A percentile compares a stretch with the other conserved stretches of the same genome.
Evolutionary conservation across 2,329 filamentous ascomycete genomes (phyloP).

Genomic region (Scedosporium aurantiacum): DNA sequence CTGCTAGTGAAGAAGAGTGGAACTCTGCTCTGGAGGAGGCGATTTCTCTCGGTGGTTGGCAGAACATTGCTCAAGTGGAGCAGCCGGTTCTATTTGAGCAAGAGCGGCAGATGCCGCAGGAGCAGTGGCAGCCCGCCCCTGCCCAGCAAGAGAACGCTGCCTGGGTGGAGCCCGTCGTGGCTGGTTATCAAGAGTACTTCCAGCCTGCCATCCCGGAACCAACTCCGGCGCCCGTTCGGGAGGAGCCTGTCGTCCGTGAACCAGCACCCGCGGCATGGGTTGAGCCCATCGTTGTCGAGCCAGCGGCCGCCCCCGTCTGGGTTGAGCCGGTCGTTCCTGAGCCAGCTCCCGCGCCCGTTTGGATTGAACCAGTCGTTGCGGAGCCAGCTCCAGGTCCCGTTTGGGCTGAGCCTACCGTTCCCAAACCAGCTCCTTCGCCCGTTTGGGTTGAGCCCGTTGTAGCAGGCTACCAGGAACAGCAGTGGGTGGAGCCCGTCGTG

Average conservation of each 20-base stretch:
- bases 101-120: background rate
- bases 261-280: background rate
- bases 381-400: background rate
- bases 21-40: background rate
- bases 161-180: background rate
- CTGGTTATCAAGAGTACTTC: background rate
- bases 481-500: background rate
- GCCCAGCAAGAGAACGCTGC: too few species aligned
- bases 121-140: background rate
- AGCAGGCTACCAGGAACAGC: background rate
- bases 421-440: background rate
- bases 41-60: background rate
- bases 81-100: too few species aligned
- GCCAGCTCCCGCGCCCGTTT: background rate
- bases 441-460: background rate
- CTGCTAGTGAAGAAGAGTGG: background rate
- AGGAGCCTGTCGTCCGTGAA: background rate
- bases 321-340: background rate
- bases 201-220: background rate
- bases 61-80: background rate
- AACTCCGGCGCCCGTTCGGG: background rate
- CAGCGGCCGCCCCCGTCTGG: background rate
- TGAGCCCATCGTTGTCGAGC: background rate
- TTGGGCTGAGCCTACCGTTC: background rate
- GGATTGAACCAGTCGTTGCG: background rate